These are phyloP conservation scores for Scutellaria minor DNA, from an alignment of 257 asterid species.

Conservation along the genomic window DNA sequence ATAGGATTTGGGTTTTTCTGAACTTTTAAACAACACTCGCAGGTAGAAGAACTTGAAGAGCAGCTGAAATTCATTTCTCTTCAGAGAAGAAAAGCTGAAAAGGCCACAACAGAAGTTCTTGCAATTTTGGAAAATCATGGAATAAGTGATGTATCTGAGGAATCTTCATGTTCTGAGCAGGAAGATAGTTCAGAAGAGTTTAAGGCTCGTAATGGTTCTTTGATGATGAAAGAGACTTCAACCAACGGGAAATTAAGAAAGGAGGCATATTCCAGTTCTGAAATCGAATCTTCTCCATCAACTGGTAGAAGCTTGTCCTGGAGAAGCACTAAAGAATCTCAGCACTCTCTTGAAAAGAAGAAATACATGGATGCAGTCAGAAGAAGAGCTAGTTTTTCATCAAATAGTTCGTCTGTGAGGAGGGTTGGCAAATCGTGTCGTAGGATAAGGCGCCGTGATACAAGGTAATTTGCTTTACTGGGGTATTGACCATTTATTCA, in stretches of 20 bases:
- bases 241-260: slow-evolving; percentile 42
- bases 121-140: slow-evolving; percentile 72
- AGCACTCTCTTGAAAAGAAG: slow-evolving; percentile 58
- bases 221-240: slow-evolving; percentile 43
- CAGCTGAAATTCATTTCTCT: slow-evolving; percentile 72
- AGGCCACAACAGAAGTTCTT: slow-evolving; percentile 85
- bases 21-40: slow-evolving; percentile 12
- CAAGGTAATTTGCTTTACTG: slow-evolving; percentile 53
- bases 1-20: slow-evolving; percentile 21
- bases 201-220: slow-evolving; percentile 43
- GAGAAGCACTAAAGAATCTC: slow-evolving; percentile 71
- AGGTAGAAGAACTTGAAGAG: slow-evolving; percentile 87
- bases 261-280: slow-evolving; percentile 76
- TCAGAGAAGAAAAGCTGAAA: slow-evolving; percentile 91
- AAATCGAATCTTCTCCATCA: slow-evolving; percentile 70
- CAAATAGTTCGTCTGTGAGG: slow-evolving; percentile 58
- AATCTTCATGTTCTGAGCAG: slow-evolving; percentile 68
- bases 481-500: slow-evolving; percentile 22
- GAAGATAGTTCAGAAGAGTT: slow-evolving; percentile 51
- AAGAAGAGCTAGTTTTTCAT: slow-evolving; percentile 66
- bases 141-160: slow-evolving; percentile 71
- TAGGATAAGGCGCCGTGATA: slow-evolving; percentile 71
- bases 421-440: slow-evolving; percentile 88
- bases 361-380: slow-evolving; percentile 58
- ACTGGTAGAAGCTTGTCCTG: slow-evolving; percentile 85